Base-by-base conservation (phyloP, 2,329 filamentous ascomycete species). In the Cordyceps sp. region DNA sequence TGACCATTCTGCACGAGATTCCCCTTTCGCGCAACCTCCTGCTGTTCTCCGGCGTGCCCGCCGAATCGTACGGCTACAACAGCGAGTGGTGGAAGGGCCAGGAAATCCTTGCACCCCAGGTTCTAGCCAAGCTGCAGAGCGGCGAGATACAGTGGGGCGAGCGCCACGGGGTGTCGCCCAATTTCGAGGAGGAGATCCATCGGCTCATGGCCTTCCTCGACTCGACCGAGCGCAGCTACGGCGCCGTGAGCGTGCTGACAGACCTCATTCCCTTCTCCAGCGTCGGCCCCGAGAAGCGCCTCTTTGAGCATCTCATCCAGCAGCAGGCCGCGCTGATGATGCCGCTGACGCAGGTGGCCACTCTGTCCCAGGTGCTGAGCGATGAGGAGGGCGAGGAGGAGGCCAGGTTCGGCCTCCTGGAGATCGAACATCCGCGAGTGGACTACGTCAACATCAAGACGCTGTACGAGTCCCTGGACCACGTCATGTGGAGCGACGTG, bases 141-240 rank as follows among this genome's bases (percentile, higher is more conserved):
- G 48, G 40, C 27, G 49, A 55, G 20, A 29, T 44, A 1, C 37
- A 46, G 22, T 55, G 45, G 47, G 48, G 44, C 5, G 45, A 48
- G 10, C 40, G 33, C 14, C 30, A 35, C 19, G 50, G 47, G 22
- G 33, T 42, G 21, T 49, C 47, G 30, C 48, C 59, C 10, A 48
- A 57, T 14, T 56, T 69, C 36, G 49, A 55, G 32, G 58, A 70
- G 17, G 73, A 77, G 45, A 40, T 75, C 2, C 72, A 76, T 40
- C 66, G 73, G 12, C 47, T 78, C 5, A 63, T 78, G 55, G 72
- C 70, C 9, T 76, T 78, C 37, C 57, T 78, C 4, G 72, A 77
- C 35, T 54, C 50, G 9, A 73, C 71, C 0, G 66, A 75, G 18
- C 61, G 73, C 27, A 66, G 62, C 27, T 75, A 74, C 39, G 73